These are phyloP conservation scores for Biscutella auriculata DNA, from an alignment of 441 rosid species.

Conservation along the genomic window DNA sequence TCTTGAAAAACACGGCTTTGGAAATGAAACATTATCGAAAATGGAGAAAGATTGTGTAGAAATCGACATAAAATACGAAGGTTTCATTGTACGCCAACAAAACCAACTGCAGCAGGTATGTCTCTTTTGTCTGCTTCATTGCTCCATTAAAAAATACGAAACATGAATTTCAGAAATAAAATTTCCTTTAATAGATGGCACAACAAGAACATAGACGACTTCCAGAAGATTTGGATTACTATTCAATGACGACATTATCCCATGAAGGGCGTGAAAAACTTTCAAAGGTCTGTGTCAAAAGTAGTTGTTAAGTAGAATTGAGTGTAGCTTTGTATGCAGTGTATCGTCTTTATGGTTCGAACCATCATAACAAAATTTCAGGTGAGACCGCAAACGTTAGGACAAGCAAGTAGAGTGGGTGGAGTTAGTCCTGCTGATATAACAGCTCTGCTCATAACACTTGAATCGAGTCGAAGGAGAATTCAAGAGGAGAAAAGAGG, in stretches of 20 bases:
- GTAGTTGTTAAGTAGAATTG: neutral
- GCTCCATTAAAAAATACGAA: neutral
- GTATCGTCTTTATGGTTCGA: neutral
- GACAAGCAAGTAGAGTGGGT: slow-evolving; percentile 91
- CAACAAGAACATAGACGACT: slow-evolving; percentile 74
- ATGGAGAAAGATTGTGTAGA: slow-evolving; percentile 84
- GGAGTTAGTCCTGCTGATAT: slow-evolving; percentile 96
- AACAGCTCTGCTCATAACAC: slow-evolving; percentile 73
- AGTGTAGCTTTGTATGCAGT: neutral
- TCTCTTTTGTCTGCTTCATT: neutral
- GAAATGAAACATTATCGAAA: slow-evolving; percentile 52
- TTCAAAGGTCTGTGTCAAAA: slow-evolving; percentile 62
- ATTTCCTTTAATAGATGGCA: slow-evolving; percentile 52
- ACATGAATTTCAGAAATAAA: neutral
- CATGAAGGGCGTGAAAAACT: slow-evolving; percentile 92
- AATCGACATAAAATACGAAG: slow-evolving; percentile 89
- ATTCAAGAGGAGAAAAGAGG: slow-evolving; percentile 48
- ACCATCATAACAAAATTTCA: slow-evolving; percentile 23
- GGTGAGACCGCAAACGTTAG: slow-evolving; percentile 86
- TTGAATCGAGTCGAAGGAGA: slow-evolving; percentile 62
- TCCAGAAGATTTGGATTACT: slow-evolving; percentile 85
- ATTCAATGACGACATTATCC: slow-evolving; percentile 69
- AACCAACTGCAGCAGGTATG: slow-evolving; percentile 83
- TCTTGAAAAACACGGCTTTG: slow-evolving; percentile 83
- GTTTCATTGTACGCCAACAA: slow-evolving; percentile 81